Evolutionary conservation across 768 basidiomycete species (phyloP).

Genomic region (Suillus fuscotomentosus): DNA sequence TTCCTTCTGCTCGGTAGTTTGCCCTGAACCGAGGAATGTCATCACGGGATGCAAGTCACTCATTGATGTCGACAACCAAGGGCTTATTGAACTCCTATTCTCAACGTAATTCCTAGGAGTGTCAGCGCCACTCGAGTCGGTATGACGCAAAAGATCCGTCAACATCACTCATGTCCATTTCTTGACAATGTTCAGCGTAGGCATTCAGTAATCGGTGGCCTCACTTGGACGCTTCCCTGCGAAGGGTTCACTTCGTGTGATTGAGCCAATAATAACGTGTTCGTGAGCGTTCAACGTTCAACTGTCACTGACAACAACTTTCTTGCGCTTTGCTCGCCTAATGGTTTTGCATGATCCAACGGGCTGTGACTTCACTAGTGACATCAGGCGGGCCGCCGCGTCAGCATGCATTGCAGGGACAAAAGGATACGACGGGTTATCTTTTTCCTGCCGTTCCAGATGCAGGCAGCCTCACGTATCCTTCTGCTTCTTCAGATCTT

Average conservation of each 20-base stretch:
- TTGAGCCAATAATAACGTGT: neutral
- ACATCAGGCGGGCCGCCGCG: neutral
- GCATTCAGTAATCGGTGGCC: neutral
- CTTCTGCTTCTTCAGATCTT: neutral
- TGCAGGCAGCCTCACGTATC: neutral
- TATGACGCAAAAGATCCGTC: neutral
- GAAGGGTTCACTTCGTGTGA: neutral
- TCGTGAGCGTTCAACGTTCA: neutral
- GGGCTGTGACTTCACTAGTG: neutral
- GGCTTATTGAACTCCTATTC: neutral
- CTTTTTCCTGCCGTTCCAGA: neutral
- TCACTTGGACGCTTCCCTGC: neutral
- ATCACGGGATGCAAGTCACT: neutral
- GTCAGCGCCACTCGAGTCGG: neutral
- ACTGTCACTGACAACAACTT: neutral
- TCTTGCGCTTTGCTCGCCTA: neutral
- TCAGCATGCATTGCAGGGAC: neutral
- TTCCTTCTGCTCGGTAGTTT: neutral
- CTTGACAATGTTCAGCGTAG: neutral
- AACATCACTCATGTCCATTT: neutral
- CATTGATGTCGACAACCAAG: neutral
- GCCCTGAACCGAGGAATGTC: neutral
- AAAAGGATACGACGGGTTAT: neutral
- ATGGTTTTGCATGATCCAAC: neutral
- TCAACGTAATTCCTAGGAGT: neutral